A percentile compares a stretch with the other conserved stretches of the same genome.
phyloP scores from a whole-genome alignment of 257 asterid genomes.

The Rehmannia glutinosa region DNA sequence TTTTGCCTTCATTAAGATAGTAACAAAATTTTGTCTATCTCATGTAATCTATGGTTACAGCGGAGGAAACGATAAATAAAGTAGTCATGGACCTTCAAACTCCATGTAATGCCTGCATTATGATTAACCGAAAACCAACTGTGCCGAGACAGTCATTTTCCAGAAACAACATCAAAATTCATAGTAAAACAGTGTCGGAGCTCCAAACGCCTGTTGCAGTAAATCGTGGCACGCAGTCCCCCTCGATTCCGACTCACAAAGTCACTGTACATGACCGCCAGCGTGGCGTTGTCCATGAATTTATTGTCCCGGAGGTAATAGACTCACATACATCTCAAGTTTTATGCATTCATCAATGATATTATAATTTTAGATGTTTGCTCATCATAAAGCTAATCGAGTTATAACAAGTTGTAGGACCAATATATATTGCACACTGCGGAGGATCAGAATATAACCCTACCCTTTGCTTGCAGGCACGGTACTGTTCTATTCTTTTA shows the following conservation, averaged over 20 bases:
- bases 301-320: conserved; percentile 56
- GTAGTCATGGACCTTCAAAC: conserved; percentile 42
- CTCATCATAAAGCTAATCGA: conserved; percentile 9
- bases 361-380: background rate
- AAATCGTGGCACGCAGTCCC: conserved; percentile 24
- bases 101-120: conserved; percentile 41
- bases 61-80: background rate
- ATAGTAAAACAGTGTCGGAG: conserved; percentile 25
- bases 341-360: background rate
- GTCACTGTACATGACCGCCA: conserved; percentile 61
- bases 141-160: conserved; percentile 7
- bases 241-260: conserved; percentile 44
- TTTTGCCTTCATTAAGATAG: background rate
- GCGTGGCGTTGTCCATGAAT: conserved; percentile 51
- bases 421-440: conserved; percentile 93
- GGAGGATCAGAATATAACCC: conserved; percentile 73
- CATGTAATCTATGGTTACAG: background rate
- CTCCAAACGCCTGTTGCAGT: conserved; percentile 27
- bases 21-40: background rate
- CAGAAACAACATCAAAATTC: conserved; percentile 10
- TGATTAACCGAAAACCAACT: conserved; percentile 23
- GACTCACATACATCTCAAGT: background rate
- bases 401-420: conserved; percentile 50
- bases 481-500: conserved; percentile 52
- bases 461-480: conserved; percentile 96